Percentiles rank a stretch among this genome's conserved stretches.
Conservation (phyloP, 345 rosid genomes). For the Populus nigra region DNA sequence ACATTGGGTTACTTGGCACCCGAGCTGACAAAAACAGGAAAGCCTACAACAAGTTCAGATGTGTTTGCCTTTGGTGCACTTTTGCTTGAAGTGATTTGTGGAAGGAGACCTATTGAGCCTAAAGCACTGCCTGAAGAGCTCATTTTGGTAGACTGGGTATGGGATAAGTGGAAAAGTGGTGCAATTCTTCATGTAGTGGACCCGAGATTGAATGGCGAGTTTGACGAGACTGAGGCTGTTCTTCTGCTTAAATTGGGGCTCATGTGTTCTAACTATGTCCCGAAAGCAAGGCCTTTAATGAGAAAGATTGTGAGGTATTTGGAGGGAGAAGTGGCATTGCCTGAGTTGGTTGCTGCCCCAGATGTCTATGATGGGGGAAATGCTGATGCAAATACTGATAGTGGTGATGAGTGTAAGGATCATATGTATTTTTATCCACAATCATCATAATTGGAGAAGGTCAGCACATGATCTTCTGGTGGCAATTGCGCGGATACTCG, state of each 20-base stretch:
- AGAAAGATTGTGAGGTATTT: not conserved
- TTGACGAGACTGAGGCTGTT: not conserved
- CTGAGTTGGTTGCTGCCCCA: constrained; percentile 32
- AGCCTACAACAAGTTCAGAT: not conserved
- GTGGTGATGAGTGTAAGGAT: constrained; percentile 36
- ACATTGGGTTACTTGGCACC: not conserved
- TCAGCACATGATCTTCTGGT: constrained; percentile 31
- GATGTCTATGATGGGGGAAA: constrained; percentile 39
- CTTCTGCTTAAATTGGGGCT: not conserved
- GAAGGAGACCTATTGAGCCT: not conserved
- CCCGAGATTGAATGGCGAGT: not conserved
- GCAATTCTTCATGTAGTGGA: not conserved
- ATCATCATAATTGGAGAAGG: constrained; percentile 39
- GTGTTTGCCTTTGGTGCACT: not conserved
- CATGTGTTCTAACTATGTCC: not conserved
- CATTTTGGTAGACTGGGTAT: not conserved
- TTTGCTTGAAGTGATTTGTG: not conserved
- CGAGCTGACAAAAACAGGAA: not conserved
- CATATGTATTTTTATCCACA: constrained; percentile 45
- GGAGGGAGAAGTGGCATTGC: not conserved
- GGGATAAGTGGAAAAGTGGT: not conserved
- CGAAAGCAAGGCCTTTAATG: not conserved
- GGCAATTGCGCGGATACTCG: constrained; percentile 28
- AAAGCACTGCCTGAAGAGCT: not conserved
- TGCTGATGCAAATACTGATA: constrained; percentile 17